phyloP scores from a whole-genome alignment of 2,329 filamentous ascomycete species.

The Arthroderma sp. region DNA sequence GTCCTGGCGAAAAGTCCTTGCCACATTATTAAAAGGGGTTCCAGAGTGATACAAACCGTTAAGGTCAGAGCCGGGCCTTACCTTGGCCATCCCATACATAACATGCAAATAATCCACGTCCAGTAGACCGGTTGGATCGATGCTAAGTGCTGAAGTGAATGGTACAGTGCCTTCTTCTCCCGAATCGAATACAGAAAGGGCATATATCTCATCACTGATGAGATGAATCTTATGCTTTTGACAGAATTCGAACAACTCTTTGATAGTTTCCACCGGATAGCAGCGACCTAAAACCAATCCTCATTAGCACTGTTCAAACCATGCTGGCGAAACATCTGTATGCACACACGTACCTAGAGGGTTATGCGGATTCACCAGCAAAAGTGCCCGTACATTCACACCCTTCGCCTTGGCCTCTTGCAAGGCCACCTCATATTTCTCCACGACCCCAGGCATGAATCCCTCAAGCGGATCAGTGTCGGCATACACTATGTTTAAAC shows the following conservation, averaged over 20 bases:
- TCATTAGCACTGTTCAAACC: slow-evolving; percentile 32
- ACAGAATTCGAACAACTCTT: slow-evolving; percentile 37
- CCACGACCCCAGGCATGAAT: slow-evolving; percentile 22
- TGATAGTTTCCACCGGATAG: slow-evolving; percentile 30
- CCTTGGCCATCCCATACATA: slow-evolving; percentile 33
- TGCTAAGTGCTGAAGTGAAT: slow-evolving; percentile 37
- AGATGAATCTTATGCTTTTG: slow-evolving; percentile 38
- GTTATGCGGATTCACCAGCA: slow-evolving; percentile 35
- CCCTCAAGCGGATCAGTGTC: slow-evolving; percentile 25
- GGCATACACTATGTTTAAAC: slow-evolving; percentile 27
- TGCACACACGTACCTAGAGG: slow-evolving; percentile 23
- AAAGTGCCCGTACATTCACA: slow-evolving; percentile 25
- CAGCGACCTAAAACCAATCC: slow-evolving; percentile 32
- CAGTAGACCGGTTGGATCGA: slow-evolving; percentile 33
- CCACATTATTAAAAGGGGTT: background rate
- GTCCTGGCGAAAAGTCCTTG: slow-evolving; percentile 44
- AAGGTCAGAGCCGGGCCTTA: slow-evolving; percentile 4
- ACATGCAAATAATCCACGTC: slow-evolving; percentile 40
- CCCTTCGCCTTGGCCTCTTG: slow-evolving; percentile 19
- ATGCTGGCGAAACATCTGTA: slow-evolving; percentile 16
- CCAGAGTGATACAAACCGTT: too few relatives aligned
- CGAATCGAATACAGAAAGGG: slow-evolving; percentile 36
- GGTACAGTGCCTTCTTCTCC: slow-evolving; percentile 27
- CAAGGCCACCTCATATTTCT: slow-evolving; percentile 27
- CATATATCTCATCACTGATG: slow-evolving; percentile 48